Percentiles rank a stretch among this genome's conserved stretches.
These are phyloP conservation scores for Pseudocercospora macadamiae DNA, from an alignment of 2,329 filamentous ascomycete genomes.

Conservation along the genomic window DNA sequence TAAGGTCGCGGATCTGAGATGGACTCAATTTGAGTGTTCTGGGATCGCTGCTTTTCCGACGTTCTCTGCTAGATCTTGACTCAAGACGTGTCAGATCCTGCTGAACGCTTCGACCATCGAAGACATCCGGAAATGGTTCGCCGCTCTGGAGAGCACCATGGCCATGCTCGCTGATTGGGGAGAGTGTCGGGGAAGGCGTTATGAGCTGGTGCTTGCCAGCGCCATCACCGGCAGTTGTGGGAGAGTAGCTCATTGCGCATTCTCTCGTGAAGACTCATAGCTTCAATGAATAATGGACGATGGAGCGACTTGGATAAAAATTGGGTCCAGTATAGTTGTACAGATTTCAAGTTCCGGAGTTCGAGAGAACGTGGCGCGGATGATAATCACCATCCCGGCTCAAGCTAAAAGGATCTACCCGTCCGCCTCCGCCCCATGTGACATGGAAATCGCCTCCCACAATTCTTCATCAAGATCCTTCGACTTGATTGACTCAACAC, in stretches of 20 bases:
- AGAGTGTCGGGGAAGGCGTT: constrained; percentile 22
- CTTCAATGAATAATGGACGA: not conserved
- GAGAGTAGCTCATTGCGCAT: constrained; percentile 17
- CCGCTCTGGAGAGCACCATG: not conserved
- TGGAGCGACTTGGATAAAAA: no score
- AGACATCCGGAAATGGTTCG: not conserved
- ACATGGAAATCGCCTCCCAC: not conserved
- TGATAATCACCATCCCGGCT: no score
- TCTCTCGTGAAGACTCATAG: not conserved
- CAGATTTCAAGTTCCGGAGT: no score
- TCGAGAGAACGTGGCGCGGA: no score
- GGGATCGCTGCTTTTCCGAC: constrained; percentile 24
- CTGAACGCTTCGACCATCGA: not conserved
- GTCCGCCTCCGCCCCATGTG: not conserved
- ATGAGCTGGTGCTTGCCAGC: constrained; percentile 20
- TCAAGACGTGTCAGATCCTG: not conserved
- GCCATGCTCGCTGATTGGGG: constrained; percentile 23
- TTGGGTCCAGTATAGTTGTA: no score
- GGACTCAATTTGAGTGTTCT: constrained; percentile 23
- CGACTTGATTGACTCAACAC: not conserved
- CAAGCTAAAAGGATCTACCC: constrained; percentile 5
- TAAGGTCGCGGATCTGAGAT: constrained; percentile 22
- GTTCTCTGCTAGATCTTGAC: not conserved
- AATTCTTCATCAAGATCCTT: no score
- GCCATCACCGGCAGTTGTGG: constrained; percentile 15